Conservation (phyloP, 129 eudicot genomes). For the Tanacetum coccineum region DNA sequence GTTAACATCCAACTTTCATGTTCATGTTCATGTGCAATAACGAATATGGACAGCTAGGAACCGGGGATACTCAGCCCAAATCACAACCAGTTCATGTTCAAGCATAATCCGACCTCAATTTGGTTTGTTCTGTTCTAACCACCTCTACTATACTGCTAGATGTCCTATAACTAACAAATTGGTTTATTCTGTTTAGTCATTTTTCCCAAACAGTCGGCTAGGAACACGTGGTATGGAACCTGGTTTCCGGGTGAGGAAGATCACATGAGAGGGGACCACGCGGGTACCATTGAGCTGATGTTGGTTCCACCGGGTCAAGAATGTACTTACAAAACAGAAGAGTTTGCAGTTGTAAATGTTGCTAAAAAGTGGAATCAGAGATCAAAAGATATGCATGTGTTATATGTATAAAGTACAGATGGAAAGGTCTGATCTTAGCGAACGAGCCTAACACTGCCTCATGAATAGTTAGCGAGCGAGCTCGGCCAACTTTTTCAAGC, state of each 20-base stretch:
- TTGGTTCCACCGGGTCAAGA: slow-evolving; percentile 61
- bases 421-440: too few relatives aligned
- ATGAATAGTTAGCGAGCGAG: too few relatives aligned
- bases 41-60: too few relatives aligned
- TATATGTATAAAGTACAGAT: too few relatives aligned
- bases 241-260: slow-evolving; percentile 50
- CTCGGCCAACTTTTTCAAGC: too few relatives aligned
- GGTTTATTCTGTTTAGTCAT: not conserved
- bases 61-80: too few relatives aligned
- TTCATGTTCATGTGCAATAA: too few relatives aligned
- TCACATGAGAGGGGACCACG: slow-evolving; percentile 65
- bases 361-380: too few relatives aligned
- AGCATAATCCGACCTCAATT: slow-evolving; percentile 71
- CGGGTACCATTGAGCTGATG: slow-evolving; percentile 70
- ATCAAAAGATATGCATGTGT: too few relatives aligned
- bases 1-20: too few relatives aligned
- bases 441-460: too few relatives aligned
- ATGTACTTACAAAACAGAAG: slow-evolving; percentile 33
- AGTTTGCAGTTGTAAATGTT: too few relatives aligned
- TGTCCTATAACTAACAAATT: not conserved
- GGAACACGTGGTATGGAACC: slow-evolving; percentile 78
- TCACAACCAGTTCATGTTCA: slow-evolving; percentile 75
- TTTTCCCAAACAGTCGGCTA: slow-evolving; percentile 35
- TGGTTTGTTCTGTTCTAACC: slow-evolving; percentile 47
- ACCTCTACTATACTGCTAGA: not conserved